Evolutionary conservation across 1,139 yeast genomes (phyloP), one percentile per base, ranked within the genome.

Genomic region (Taphrina flavorubra): DNA sequence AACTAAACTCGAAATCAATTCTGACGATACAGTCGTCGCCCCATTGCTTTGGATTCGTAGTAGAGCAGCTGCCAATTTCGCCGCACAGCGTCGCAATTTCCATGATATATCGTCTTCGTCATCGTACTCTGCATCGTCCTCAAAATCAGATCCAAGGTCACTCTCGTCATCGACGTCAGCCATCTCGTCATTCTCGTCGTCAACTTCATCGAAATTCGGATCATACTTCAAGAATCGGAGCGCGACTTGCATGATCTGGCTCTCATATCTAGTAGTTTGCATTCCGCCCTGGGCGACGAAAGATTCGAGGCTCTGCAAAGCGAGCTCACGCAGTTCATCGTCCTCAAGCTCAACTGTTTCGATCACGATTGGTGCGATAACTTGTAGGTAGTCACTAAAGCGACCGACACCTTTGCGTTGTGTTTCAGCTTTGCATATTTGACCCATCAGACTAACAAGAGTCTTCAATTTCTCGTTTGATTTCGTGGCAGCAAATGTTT

Each of bases 101-200:
- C 95, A 88, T 0, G 90, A 85, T 39, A 86, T 85, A 73, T 88
- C 92, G 66, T 85, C 86, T 51, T 81, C 82, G 56, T 83, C 85
- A 11, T 80, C 76, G 58, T 81, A 82, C 58, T 81, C 85, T 56
- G 81, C 84, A 16, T 76, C 77, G 57, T 75, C 79, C 4, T 74
- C 77, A 5, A 74, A 77, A 0, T 73, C 76, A 8, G 75, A 76
- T 25, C 65, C 71, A n/a, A 63, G 53, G 8, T 73, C 77, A 16
- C 68, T 73, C 16, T 72, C 78, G 6, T 74, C 79, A 1, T 76
- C 80, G 11, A 75, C 82, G 55, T 78, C 81, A 18, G 77, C 82
- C 84, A 44, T 82, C 53, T 75, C 79, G 6, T 74, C 77, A n/a
- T 72, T 77, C 5, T 74, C 79, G 1, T 76, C 80, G 14, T 75